Evolutionary conservation across 2,329 filamentous ascomycete genomes (phyloP).

Genomic region (Aspergillus sclerotialis): DNA sequence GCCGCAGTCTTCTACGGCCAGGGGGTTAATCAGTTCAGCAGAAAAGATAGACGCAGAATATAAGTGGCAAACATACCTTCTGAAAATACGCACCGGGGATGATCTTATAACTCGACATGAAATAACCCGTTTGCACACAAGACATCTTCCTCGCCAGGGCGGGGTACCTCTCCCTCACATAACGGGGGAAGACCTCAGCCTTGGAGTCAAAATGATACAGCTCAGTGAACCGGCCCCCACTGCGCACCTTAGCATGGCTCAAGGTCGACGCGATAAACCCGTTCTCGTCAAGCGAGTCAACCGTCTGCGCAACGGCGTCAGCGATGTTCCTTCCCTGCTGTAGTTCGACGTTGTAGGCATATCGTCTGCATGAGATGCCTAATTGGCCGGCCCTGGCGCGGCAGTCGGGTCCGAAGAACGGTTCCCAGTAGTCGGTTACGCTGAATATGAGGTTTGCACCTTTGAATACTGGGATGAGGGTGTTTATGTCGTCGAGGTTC

Average conservation of each 20-base stretch:
- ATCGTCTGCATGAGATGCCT: conserved; percentile 37
- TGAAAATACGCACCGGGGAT: conserved; percentile 41
- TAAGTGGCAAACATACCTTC: conserved; percentile 30
- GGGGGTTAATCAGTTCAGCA: too few species aligned
- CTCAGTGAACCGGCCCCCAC: conserved; percentile 39
- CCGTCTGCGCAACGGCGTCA: conserved; percentile 46
- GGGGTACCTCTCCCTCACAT: conserved; percentile 39
- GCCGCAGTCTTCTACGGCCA: too few species aligned
- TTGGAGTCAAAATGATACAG: conserved; percentile 46
- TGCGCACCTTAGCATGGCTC: conserved; percentile 43
- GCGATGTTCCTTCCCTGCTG: conserved; percentile 50
- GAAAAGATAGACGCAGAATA: too few species aligned
- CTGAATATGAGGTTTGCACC: conserved; percentile 48
- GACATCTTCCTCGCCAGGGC: conserved; percentile 42
- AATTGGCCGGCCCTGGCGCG: conserved; percentile 31
- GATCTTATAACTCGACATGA: conserved; percentile 44
- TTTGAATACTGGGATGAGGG: conserved; percentile 16
- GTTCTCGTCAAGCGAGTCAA: conserved; percentile 38
- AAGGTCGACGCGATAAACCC: conserved; percentile 48
- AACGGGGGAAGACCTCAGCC: conserved; percentile 44
- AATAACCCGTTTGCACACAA: conserved; percentile 46
- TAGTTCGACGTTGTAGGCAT: conserved; percentile 45
- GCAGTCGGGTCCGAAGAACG: conserved; percentile 41
- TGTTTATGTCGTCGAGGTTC: conserved; percentile 17
- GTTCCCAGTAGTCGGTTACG: conserved; percentile 51